phyloP scores from a whole-genome alignment of 768 basidiomycete species.

The Mrakia blollopis region DNA sequence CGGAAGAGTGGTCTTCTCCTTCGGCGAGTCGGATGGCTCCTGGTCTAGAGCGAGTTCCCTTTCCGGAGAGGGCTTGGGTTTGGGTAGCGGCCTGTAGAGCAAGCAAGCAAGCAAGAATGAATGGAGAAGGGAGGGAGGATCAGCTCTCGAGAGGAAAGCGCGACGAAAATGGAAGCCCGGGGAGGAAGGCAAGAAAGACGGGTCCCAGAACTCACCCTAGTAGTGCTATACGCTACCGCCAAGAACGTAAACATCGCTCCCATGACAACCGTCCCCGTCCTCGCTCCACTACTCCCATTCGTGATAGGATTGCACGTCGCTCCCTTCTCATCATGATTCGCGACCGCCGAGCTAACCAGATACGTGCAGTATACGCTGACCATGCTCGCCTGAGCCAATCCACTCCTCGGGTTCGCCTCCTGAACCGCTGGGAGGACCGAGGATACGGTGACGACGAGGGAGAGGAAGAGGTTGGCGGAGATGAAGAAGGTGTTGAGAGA shows the following conservation, averaged over 20 bases:
- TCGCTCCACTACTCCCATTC: conserved; percentile 55
- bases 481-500: conserved; percentile 95
- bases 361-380: conserved; percentile 98
- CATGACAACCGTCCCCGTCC: conserved; percentile 77
- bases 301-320: conserved; percentile 80
- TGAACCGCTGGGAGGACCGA: conserved; percentile 82
- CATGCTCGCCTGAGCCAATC: conserved; percentile 91
- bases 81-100: conserved; percentile 78
- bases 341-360: conserved; percentile 85
- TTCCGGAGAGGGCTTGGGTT: conserved; percentile 80
- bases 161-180: neutral
- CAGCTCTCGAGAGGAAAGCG: neutral
- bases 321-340: conserved; percentile 71
- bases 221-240: conserved; percentile 74
- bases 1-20: conserved; percentile 20
- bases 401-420: conserved; percentile 87
- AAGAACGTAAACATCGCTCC: conserved; percentile 96
- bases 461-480: conserved; percentile 80
- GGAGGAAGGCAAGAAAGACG: neutral
- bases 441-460: conserved; percentile 69
- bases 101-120: neutral
- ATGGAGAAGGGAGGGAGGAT: neutral
- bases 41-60: conserved; percentile 42
- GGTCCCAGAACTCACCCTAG: neutral
- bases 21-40: conserved; percentile 44